Percentiles rank a stretch among this genome's conserved stretches.
phyloP scores from a whole-genome alignment of 1,284 basidiomycete species.

The Tremellales sp. region DNA sequence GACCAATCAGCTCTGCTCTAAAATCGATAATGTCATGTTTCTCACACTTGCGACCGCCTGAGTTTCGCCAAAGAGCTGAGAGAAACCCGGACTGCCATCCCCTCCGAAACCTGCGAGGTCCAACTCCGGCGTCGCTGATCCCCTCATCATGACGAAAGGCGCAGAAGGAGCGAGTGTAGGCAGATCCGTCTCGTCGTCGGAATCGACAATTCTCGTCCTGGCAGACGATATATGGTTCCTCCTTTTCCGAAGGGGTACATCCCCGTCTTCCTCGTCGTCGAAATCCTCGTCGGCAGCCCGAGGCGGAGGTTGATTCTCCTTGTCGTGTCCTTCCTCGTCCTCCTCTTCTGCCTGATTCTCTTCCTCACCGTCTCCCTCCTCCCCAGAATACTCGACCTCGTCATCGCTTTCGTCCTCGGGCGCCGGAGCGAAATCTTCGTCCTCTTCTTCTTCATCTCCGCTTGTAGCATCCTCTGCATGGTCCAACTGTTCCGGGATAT shows the following conservation, averaged over 20 bases:
- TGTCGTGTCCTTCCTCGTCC: constrained; percentile 6
- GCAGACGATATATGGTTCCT: too few relatives aligned
- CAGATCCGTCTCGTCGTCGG: constrained; percentile 25
- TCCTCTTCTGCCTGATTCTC: constrained; percentile 12
- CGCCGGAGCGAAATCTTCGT: constrained; percentile 9
- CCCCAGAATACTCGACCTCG: constrained; percentile 10
- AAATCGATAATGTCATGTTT: neutral
- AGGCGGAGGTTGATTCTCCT: constrained; percentile 4
- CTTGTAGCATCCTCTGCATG: neutral
- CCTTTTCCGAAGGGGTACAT: constrained; percentile 9
- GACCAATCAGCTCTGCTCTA: constrained; percentile 1
- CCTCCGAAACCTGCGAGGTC: constrained; percentile 28
- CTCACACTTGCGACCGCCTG: constrained; percentile 18
- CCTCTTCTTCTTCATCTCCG: constrained; percentile 8
- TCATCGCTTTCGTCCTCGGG: constrained; percentile 10
- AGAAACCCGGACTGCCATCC: constrained; percentile 30
- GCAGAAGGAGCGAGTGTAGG: neutral
- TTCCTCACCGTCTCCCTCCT: constrained; percentile 21
- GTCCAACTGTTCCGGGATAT: neutral
- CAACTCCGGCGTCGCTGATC: constrained; percentile 4
- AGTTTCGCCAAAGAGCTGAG: constrained; percentile 41
- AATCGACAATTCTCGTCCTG: constrained; percentile 21
- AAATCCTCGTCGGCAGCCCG: neutral
- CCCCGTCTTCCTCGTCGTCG: constrained; percentile 20
- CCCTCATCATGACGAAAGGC: neutral